A percentile compares a stretch with the other conserved stretches of the same genome.
Conservation (phyloP, 106 monocot genomes). For the Dendrobium officinale region DNA sequence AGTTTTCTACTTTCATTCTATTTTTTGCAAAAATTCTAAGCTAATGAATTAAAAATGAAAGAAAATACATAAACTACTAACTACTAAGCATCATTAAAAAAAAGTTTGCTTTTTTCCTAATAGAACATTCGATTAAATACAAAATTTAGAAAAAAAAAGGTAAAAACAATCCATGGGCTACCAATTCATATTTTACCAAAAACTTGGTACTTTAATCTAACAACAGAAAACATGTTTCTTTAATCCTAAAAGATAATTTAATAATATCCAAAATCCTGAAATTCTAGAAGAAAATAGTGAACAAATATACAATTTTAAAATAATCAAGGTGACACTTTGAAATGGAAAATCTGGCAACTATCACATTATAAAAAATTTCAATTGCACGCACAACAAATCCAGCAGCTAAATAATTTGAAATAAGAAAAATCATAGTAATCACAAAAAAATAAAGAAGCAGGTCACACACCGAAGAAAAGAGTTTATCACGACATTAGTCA, state of each 20-base stretch:
- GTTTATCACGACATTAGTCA: not conserved
- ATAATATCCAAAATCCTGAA: not conserved
- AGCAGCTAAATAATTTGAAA: not conserved
- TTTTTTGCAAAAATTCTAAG: not conserved
- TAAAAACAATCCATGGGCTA: not conserved
- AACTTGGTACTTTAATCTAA: not conserved
- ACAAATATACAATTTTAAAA: not conserved
- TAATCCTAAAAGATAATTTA: not conserved
- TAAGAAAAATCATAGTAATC: not conserved
- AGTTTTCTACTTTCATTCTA: not conserved
- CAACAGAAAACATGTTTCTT: not conserved
- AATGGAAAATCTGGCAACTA: not conserved
- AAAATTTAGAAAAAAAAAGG: not conserved
- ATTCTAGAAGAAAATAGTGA: not conserved
- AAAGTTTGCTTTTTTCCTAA: not conserved
- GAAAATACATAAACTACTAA: not conserved
- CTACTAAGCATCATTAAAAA: not conserved
- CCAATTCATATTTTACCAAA: not conserved
- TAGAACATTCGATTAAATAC: not conserved
- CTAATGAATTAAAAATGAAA: not conserved
- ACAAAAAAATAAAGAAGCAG: not conserved
- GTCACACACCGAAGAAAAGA: not conserved
- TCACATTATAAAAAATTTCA: not conserved
- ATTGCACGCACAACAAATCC: not conserved
- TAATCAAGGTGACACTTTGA: not conserved